These are phyloP conservation scores for Tinospora cordifolia DNA, from an alignment of 164 flowering plant genomes.

Conservation along the genomic window DNA sequence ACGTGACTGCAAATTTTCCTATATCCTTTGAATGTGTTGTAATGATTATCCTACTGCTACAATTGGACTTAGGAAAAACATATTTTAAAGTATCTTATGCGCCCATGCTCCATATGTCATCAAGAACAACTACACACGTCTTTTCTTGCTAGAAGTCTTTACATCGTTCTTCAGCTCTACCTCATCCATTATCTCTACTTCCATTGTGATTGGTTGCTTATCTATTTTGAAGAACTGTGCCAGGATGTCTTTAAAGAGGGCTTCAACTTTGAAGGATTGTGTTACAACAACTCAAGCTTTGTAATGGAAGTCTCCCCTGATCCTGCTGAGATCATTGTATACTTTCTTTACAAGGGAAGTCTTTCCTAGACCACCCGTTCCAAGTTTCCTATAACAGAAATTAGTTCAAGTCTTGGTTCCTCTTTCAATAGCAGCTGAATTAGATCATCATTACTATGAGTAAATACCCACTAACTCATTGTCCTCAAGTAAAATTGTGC, in stretches of 20 bases:
- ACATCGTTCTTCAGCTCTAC: neutral
- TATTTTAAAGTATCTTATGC: constrained; percentile 16
- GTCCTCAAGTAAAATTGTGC: neutral
- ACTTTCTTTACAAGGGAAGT: constrained; percentile 2
- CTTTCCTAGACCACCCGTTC: constrained; percentile 4
- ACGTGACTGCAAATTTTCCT: constrained; percentile 26
- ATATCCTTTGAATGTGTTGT: constrained; percentile 31
- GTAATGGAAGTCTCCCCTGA: neutral
- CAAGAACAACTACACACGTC: constrained; percentile 33
- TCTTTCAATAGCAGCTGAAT: neutral
- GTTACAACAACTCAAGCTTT: constrained; percentile 9
- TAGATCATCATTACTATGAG: constrained; percentile 9
- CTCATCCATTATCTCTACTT: no score
- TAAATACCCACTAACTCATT: constrained; percentile 18
- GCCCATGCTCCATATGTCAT: constrained; percentile 34
- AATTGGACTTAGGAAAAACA: constrained; percentile 15
- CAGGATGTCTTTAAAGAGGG: neutral
- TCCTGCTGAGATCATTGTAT: neutral
- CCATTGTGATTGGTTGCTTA: neutral
- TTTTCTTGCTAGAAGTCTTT: neutral
- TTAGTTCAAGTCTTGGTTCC: neutral
- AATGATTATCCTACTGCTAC: constrained; percentile 27
- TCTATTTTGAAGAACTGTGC: neutral
- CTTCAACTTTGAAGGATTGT: neutral
- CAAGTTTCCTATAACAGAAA: neutral